Evolutionary conservation across 495 filamentous ascomycete species (phyloP), one percentile per base, ranked within the genome.

Genomic region (Lophiotrema nucula): DNA sequence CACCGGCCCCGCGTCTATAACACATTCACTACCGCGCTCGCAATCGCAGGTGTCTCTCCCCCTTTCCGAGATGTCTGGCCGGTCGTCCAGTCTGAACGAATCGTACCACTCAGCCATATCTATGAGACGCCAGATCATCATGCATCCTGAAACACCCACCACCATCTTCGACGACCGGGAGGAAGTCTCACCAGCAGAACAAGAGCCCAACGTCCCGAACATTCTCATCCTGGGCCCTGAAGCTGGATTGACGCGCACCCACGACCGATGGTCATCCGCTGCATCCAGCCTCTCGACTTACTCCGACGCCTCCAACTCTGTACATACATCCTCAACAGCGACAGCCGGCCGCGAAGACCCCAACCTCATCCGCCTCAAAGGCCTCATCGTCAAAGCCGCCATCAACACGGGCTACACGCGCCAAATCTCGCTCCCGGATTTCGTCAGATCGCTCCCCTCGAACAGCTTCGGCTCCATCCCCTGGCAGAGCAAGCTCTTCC

Each of bases 131-230:
- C 50, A 42, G 21, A 3, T 51, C 1, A 41, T 26, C 22, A 64
- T 70, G 13, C 80, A 83, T 38, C 90, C 90, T 10, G 91, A 96
- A 73, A 96, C 91, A 0, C 91, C 91, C 0, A 91, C 89, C 1
- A 96, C 91, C 10, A 88, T 95, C 60, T 95, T 96, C 68, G 91
- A 96, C 69, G 91, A 96, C 67, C 87, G 83, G 0, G 87, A 86
- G 3, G 78, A 68, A 18, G 52, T 88, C 13, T 92, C 88, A 6
- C 89, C 90, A 0, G 86, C 91, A 51, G 83, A 88, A 48, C n/a
- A n/a, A n/a, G 86, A 81, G 13, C 83, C 82, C 1, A 78, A 79
- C 47, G 77, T 88, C 26, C 91, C 90, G 6, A 92, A 95, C 64
- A 93, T 96, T 38, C 71, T 95, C 26, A 85, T 96, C 1, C 81